Base-by-base conservation (phyloP, 2,329 filamentous ascomycete species). In the Aschersonia sp. region DNA sequence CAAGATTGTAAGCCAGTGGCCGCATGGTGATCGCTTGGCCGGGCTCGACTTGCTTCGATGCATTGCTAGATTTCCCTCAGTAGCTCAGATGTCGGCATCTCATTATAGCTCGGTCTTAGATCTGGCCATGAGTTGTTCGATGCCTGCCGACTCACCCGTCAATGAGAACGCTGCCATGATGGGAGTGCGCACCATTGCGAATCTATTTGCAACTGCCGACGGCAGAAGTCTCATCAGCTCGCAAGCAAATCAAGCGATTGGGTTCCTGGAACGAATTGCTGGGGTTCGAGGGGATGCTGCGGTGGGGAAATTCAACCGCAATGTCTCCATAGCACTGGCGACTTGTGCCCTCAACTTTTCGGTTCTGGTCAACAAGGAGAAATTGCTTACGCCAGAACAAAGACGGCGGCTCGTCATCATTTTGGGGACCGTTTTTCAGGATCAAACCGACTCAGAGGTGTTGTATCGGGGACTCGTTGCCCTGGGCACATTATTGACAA, bases 31-130 rank as follows among this genome's bases (percentile, higher is more conserved):
- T 54, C 82, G 89, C 44, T 74, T 98, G 0, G 85, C 92, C 0
- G 86, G 82, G 9, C 75, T 98, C 1, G 92, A 97, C 61, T 71
- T 97, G 1, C 73, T 97, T 4, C 85, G 92, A n/a, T 80, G 94
- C 45, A 72, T 92, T 31, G 83, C 85, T 1, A 79, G 81, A 1
- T 79, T 78, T 4, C 77, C 85, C 0, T 66, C 75, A 1, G 77
- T 80, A n/a, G 83, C 86, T 2, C 73, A 75, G 5, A 77, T 77
- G 45, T 67, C 67, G 0, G 73, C 78, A 46, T 65, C 73, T 1
- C 65, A 68, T 3, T 67, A 72, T 31, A 69, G 69, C 3, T 81
- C 77, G 38, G 67, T 89, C 9, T 66, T 96, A 5, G 71, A 80
- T 35, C 62, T 71, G 5, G 67, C 68, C 28, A 62, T 75, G 3